phyloP scores from a whole-genome alignment of 202 grass and related monocot genomes.

The Elaeis oleifera region DNA sequence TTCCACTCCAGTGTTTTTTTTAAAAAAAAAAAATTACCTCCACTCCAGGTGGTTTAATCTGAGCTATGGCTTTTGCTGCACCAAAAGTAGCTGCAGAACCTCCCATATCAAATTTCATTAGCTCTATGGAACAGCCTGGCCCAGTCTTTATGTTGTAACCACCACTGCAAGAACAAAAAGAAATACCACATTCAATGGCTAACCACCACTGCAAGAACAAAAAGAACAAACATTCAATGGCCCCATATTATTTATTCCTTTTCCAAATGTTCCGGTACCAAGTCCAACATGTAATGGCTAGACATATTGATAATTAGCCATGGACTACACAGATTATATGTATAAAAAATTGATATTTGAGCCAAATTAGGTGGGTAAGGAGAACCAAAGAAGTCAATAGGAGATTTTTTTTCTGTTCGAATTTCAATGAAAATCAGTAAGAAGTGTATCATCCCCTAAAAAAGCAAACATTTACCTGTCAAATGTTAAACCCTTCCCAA shows the following conservation, averaged over 20 bases:
- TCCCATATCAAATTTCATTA: slow-evolving; percentile 99
- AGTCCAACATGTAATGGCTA: too few relatives aligned
- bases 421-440: neutral
- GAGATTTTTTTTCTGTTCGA: too few relatives aligned
- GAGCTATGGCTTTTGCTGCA: slow-evolving; percentile 83
- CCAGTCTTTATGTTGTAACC: slow-evolving; percentile 99
- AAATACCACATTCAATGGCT: neutral
- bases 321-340: too few relatives aligned
- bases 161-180: slow-evolving; percentile 41
- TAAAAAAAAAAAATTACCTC: slow-evolving; percentile 45
- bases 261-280: too few relatives aligned
- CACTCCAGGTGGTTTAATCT: slow-evolving; percentile 91
- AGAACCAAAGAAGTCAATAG: too few relatives aligned
- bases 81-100: slow-evolving; percentile 87
- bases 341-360: too few relatives aligned
- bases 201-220: slow-evolving; percentile 60
- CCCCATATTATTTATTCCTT: too few relatives aligned
- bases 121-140: slow-evolving; percentile 74
- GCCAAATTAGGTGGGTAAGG: too few relatives aligned
- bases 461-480: slow-evolving; percentile 51
- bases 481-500: slow-evolving; percentile 96
- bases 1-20: neutral
- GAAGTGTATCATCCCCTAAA: neutral
- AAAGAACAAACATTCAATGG: neutral
- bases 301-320: too few relatives aligned